Percentiles rank a stretch among this genome's conserved stretches.
Conservation (phyloP, 768 basidiomycete species). For the Butyriboletus loyo region DNA sequence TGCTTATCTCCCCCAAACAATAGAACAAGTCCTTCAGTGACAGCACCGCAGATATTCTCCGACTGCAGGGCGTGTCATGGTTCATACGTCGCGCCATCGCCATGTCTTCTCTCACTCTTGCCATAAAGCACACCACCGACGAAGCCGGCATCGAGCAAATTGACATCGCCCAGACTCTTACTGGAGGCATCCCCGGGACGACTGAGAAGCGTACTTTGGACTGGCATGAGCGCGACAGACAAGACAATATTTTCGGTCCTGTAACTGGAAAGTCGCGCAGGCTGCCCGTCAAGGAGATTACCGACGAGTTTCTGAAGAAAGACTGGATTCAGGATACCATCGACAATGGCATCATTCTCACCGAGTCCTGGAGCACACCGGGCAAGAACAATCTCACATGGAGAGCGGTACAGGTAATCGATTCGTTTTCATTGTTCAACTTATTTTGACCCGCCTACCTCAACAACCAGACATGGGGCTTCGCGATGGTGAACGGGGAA, state of each 20-base stretch:
- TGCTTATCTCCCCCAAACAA: slow-evolving; percentile 1
- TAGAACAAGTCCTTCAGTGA: slow-evolving; percentile 73
- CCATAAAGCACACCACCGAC: slow-evolving; percentile 63
- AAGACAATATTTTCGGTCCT: slow-evolving; percentile 61
- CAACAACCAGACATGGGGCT: slow-evolving; percentile 52
- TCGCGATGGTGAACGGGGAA: slow-evolving; percentile 55
- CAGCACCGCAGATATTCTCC: slow-evolving; percentile 57
- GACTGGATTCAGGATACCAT: slow-evolving; percentile 43
- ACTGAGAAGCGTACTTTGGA: slow-evolving; percentile 55
- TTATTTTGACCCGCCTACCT: not conserved
- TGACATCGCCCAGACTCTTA: slow-evolving; percentile 61
- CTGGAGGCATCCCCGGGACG: slow-evolving; percentile 58
- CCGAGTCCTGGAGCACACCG: slow-evolving; percentile 54
- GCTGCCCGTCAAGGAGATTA: slow-evolving; percentile 44
- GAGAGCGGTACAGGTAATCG: slow-evolving; percentile 58
- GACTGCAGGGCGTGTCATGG: slow-evolving; percentile 73
- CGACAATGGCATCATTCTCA: slow-evolving; percentile 34
- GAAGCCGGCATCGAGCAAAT: slow-evolving; percentile 59
- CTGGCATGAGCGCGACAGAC: slow-evolving; percentile 49
- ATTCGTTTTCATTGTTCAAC: slow-evolving; percentile 5
- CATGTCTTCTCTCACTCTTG: slow-evolving; percentile 54
- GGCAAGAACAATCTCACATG: slow-evolving; percentile 57
- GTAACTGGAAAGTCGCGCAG: slow-evolving; percentile 55
- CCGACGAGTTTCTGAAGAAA: slow-evolving; percentile 39
- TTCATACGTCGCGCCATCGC: slow-evolving; percentile 60